Percentiles rank a stretch among this genome's conserved stretches.
Conservation (phyloP, 2,329 filamentous ascomycete genomes). For the Fusarium clavum region DNA sequence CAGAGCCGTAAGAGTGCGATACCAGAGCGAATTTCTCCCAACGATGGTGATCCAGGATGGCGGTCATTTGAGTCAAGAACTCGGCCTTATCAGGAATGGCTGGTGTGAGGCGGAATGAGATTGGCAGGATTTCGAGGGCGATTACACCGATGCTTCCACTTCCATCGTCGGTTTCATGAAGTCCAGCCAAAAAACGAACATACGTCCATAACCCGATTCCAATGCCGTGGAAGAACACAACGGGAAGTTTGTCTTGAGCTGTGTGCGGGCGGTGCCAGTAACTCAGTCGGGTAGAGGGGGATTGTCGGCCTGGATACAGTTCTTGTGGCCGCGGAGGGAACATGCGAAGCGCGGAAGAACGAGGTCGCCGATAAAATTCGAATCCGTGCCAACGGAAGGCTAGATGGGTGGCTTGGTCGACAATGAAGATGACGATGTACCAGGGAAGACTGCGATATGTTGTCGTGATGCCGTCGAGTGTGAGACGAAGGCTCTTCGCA, state of each 20-base stretch:
- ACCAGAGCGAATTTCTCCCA: slow-evolving; percentile 70
- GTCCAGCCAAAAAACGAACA: slow-evolving; percentile 63
- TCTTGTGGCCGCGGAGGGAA: slow-evolving; percentile 69
- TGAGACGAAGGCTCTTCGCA: slow-evolving; percentile 70
- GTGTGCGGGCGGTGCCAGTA: slow-evolving; percentile 77
- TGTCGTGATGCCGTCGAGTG: slow-evolving; percentile 71
- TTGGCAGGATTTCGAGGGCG: slow-evolving; percentile 72
- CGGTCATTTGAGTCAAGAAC: slow-evolving; percentile 66
- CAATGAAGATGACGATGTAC: slow-evolving; percentile 68
- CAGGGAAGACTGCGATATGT: slow-evolving; percentile 72
- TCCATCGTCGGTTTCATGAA: slow-evolving; percentile 54
- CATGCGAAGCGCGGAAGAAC: slow-evolving; percentile 50
- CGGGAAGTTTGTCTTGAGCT: slow-evolving; percentile 58
- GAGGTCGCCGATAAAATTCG: slow-evolving; percentile 59
- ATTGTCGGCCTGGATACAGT: slow-evolving; percentile 58
- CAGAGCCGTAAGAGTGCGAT: slow-evolving; percentile 73
- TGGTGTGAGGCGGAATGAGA: slow-evolving; percentile 71
- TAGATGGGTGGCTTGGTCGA: slow-evolving; percentile 64
- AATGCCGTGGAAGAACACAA: slow-evolving; percentile 78
- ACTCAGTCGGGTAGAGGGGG: slow-evolving; percentile 62
- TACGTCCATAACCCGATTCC: slow-evolving; percentile 76
- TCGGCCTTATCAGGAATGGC: slow-evolving; percentile 63
- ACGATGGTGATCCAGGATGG: slow-evolving; percentile 67
- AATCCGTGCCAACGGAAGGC: slow-evolving; percentile 63
- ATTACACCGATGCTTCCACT: slow-evolving; percentile 69